These are phyloP conservation scores for Berkeleyomyces basicola DNA, from an alignment of 2,329 filamentous ascomycete genomes.

Conservation along the genomic window DNA sequence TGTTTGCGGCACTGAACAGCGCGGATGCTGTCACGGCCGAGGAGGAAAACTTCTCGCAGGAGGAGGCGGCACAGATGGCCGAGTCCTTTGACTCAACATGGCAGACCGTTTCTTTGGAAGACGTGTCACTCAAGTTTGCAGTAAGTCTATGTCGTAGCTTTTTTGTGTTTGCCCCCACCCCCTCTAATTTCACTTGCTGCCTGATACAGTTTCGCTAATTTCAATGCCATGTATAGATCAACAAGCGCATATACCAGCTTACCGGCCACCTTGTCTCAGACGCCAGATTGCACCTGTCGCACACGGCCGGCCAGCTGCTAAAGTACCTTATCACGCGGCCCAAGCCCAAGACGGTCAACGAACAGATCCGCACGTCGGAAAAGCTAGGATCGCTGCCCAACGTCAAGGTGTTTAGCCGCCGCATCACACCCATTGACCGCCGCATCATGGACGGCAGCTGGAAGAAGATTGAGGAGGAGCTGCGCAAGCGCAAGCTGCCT, in stretches of 20 bases:
- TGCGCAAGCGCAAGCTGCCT: slow-evolving; percentile 45
- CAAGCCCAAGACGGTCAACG: slow-evolving; percentile 44
- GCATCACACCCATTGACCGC: slow-evolving; percentile 53
- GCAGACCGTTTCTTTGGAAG: slow-evolving; percentile 39
- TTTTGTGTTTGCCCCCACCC: too few relatives aligned
- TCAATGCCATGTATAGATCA: slow-evolving; percentile 37
- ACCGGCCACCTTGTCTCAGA: slow-evolving; percentile 66
- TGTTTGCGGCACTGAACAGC: slow-evolving; percentile 22
- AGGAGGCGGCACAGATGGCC: slow-evolving; percentile 27
- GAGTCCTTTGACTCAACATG: slow-evolving; percentile 37
- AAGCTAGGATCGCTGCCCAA: slow-evolving; percentile 44
- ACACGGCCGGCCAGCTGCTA: slow-evolving; percentile 38
- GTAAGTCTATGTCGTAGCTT: slow-evolving; percentile 33
- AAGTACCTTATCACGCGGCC: slow-evolving; percentile 35
- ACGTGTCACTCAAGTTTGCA: slow-evolving; percentile 51
- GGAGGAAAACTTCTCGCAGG: slow-evolving; percentile 16
- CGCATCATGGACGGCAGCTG: slow-evolving; percentile 57
- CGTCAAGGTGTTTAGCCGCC: slow-evolving; percentile 47
- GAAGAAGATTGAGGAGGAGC: slow-evolving; percentile 62
- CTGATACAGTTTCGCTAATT: slow-evolving; percentile 4
- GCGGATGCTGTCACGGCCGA: slow-evolving; percentile 18
- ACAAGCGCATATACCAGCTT: slow-evolving; percentile 66
- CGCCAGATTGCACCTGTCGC: slow-evolving; percentile 40
- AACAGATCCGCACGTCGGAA: slow-evolving; percentile 34
- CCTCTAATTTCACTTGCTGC: too few relatives aligned